Evolutionary conservation across 371 early-diverging fungal genomes (phyloP), one percentile per base, ranked within the genome.

Genomic region (Dichotomocladium elegans): DNA sequence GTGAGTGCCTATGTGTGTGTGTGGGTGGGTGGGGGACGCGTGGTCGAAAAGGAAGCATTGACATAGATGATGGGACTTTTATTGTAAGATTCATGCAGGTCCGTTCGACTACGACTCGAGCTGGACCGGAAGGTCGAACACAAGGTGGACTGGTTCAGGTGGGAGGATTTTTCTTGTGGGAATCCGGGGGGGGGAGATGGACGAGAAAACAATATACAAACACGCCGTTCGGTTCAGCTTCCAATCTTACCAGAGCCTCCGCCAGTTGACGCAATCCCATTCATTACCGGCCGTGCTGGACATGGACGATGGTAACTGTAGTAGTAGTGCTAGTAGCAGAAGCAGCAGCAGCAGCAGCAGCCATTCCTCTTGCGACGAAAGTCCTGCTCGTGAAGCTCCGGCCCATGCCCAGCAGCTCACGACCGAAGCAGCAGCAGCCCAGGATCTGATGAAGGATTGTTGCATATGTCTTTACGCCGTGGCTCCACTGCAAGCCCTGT

Each of bases 391-490:
- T n/a, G n/a, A n/a, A n/a, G n/a, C n/a, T n/a, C n/a, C n/a, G n/a
- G n/a, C n/a, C n/a, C n/a, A n/a, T n/a, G n/a, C n/a, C n/a, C n/a
- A n/a, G n/a, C n/a, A n/a, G n/a, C n/a, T n/a, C n/a, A n/a, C n/a
- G n/a, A n/a, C n/a, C n/a, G n/a, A n/a, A n/a, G n/a, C n/a, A n/a
- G n/a, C n/a, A n/a, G n/a, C n/a, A n/a, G n/a, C n/a, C n/a, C n/a
- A n/a, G n/a, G 21, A 37, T 37, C 15, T 37, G 21, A 31, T 48
- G 19, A 68, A 68, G 19, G 98, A 97, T 59, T 97, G 98, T 70
- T 96, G 95, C 68, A 97, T 97, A 57, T 97, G 98, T 72, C 79
- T 95, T 46, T 90, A 87, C 66, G 78, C 89, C 37, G 88, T 95
- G 56, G 86, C 86, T 0, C 91, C 93, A 11, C 90, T 87, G 65